Conservation (phyloP, 768 basidiomycete species). For the Rhodotorula sphaerocarpa region DNA sequence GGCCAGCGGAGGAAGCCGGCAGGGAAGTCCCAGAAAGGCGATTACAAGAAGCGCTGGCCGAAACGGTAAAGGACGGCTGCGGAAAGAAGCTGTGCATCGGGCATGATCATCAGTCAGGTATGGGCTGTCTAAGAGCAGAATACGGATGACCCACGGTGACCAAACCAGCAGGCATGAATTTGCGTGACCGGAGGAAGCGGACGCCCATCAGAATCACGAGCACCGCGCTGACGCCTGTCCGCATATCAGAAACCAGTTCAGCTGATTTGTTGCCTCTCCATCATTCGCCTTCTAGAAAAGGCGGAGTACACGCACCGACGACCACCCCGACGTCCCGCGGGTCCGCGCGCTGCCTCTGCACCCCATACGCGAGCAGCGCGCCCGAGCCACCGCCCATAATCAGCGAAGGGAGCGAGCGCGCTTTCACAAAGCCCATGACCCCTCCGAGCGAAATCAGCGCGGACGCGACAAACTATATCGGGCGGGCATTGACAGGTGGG, state of each 20-base stretch:
- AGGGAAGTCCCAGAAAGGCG: too few species aligned
- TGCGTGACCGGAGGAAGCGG: slow-evolving; percentile 20
- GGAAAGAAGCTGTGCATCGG: slow-evolving; percentile 22
- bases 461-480: slow-evolving; percentile 8
- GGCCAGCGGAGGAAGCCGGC: too few species aligned
- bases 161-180: slow-evolving; percentile 38
- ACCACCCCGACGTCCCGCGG: slow-evolving; percentile 18
- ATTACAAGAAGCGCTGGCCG: slow-evolving; percentile 22
- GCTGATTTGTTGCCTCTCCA: too few species aligned
- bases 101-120: neutral
- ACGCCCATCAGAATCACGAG: slow-evolving; percentile 34
- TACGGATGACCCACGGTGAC: neutral
- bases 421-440: slow-evolving; percentile 30
- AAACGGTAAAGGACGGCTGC: slow-evolving; percentile 30
- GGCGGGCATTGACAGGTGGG: too few species aligned
- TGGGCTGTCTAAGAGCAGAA: neutral
- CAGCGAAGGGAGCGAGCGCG: slow-evolving; percentile 21
- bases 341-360: slow-evolving; percentile 18
- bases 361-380: slow-evolving; percentile 30
- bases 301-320: slow-evolving; percentile 16
- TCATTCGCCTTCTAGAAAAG: neutral
- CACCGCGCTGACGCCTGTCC: slow-evolving; percentile 15
- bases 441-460: slow-evolving; percentile 22
- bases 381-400: slow-evolving; percentile 26
- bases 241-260: neutral